These are phyloP conservation scores for Delonix regia DNA, from an alignment of 306 rosid genomes.

Conservation along the genomic window DNA sequence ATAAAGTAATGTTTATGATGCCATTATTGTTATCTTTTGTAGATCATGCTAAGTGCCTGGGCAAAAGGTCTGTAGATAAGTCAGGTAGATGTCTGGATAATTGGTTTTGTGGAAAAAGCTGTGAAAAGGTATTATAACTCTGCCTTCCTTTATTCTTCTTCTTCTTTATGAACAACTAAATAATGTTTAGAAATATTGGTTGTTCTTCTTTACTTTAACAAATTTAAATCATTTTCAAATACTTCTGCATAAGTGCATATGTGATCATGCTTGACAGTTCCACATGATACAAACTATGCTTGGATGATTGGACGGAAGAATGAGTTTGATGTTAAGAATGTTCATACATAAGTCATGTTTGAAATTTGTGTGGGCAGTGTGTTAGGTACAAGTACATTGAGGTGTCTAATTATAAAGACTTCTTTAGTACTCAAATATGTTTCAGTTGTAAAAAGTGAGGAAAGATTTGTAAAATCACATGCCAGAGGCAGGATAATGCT, in stretches of 20 bases:
- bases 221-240: neutral
- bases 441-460: neutral
- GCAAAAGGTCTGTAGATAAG: conserved; percentile 29
- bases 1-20: conserved; percentile 25
- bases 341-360: neutral
- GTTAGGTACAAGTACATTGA: neutral
- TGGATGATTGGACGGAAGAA: no score
- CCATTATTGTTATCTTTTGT: conserved; percentile 41
- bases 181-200: neutral
- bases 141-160: neutral
- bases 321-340: neutral
- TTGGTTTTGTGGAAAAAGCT: conserved; percentile 73
- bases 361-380: neutral
- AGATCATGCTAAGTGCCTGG: conserved; percentile 77
- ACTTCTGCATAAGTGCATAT: neutral
- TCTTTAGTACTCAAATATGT: neutral
- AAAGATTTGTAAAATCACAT: neutral
- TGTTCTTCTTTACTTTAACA: conserved; percentile 10
- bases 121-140: conserved; percentile 62
- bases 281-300: no score
- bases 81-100: conserved; percentile 37
- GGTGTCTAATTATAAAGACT: neutral
- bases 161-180: neutral
- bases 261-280: no score
- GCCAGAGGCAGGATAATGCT: neutral